phyloP scores from a whole-genome alignment of 129 eudicot genomes.

The Centella asiatica region DNA sequence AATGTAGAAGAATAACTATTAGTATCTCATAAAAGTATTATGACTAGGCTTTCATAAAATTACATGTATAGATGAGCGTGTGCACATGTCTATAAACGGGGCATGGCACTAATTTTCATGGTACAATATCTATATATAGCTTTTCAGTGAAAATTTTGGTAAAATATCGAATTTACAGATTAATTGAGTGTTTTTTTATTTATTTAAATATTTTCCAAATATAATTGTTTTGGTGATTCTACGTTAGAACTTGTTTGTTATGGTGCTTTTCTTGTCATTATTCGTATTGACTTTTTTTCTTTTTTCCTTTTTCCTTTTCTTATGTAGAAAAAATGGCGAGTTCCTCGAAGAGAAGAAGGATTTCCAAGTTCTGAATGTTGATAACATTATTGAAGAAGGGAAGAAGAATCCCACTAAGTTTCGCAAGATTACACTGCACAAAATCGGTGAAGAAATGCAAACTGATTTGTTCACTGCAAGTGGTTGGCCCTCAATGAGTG shows the following conservation, averaged over 20 bases:
- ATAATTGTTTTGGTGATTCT: too few relatives aligned
- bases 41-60: too few relatives aligned
- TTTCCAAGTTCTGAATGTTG: constrained; percentile 62
- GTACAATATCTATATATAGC: too few relatives aligned
- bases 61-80: too few relatives aligned
- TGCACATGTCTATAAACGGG: too few relatives aligned
- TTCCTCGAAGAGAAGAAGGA: constrained; percentile 52
- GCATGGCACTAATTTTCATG: too few relatives aligned
- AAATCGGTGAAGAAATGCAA: constrained; percentile 30
- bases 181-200: too few relatives aligned
- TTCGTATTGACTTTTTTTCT: neutral
- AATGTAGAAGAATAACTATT: too few relatives aligned
- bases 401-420: constrained; percentile 69
- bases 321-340: constrained; percentile 47
- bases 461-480: constrained; percentile 68
- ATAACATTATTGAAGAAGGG: constrained; percentile 90
- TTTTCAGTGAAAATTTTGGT: too few relatives aligned
- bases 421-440: constrained; percentile 50
- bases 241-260: neutral
- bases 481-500: constrained; percentile 96
- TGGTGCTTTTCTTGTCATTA: neutral
- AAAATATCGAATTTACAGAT: too few relatives aligned
- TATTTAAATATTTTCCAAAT: too few relatives aligned
- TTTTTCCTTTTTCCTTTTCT: neutral
- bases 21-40: too few relatives aligned